Evolutionary conservation across 805 yeast species (phyloP), one percentile per base, ranked within the genome.

Genomic region (Nakazawaea ambrosiae): DNA sequence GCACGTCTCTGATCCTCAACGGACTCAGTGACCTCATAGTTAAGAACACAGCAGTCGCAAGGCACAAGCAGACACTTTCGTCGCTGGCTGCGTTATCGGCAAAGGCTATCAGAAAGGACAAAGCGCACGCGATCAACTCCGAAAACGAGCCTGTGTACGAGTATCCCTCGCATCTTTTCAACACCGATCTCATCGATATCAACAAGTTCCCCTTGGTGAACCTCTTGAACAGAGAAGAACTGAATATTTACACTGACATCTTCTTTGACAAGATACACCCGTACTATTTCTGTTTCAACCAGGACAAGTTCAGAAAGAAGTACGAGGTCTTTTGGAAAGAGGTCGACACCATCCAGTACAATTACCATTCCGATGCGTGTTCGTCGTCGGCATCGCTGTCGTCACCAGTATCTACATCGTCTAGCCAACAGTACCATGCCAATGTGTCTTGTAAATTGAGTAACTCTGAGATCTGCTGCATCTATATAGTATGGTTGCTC

Each of bases 401-500:
- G 3, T 14, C 27, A 18, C 30, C 42, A 3, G 20, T 10, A 12
- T 20, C 39, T 22, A 22, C 20, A 15, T 32, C 40, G 16, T 18
- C 14, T n/a, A 22, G 33, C n/a, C 6, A 4, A 5, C 11, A 9
- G 12, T 19, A 10, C 7, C 15, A 6, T 17, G 15, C 11, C 15
- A 8, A 12, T n/a, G 36, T 36, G 4, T 29, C 28, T 5, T 41
- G 38, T 41, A 49, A 45, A 27, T 40, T 61, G n/a, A 46, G 53
- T 27, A 48, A 54, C 36, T 51, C 60, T 3, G 63, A 59, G 37
- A 55, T 69, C 15, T 70, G 75, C 31, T 60, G 68, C 32, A 62
- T 71, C 9, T 71, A 69, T 46, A 55, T 69, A 47, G 67, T 70
- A 11, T 70, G 70, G 70, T 56, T 65, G 16, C 45, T 66, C 15